These are phyloP conservation scores for Suillus tomentosus DNA, from an alignment of 768 basidiomycete genomes.

Conservation along the genomic window DNA sequence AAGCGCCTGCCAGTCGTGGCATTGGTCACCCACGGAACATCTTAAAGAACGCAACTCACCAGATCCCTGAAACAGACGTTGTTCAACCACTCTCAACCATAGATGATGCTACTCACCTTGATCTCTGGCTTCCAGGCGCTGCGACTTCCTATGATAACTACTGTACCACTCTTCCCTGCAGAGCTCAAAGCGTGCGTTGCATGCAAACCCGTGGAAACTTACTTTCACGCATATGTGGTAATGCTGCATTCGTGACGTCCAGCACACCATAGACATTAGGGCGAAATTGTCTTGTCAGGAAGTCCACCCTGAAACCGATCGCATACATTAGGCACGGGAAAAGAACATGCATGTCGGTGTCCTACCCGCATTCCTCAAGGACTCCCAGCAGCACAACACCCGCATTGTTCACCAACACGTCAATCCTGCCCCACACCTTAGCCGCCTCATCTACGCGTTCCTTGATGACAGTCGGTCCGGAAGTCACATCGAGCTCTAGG, in stretches of 20 bases:
- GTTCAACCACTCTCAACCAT: neutral
- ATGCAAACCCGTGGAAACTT: constrained; percentile 8
- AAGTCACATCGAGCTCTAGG: constrained; percentile 54
- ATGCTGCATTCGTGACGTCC: constrained; percentile 52
- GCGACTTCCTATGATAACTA: constrained; percentile 59
- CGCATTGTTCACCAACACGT: constrained; percentile 69
- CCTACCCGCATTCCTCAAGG: constrained; percentile 62
- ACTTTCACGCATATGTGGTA: constrained; percentile 51
- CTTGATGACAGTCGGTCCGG: constrained; percentile 44
- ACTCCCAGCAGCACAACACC: constrained; percentile 48
- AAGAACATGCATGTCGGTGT: constrained; percentile 10
- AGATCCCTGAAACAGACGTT: constrained; percentile 15
- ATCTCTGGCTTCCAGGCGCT: constrained; percentile 52
- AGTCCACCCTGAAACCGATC: constrained; percentile 23
- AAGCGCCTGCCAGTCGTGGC: constrained; percentile 37
- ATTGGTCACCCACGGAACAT: neutral
- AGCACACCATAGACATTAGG: constrained; percentile 36
- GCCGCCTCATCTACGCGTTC: constrained; percentile 44
- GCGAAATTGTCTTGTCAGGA: constrained; percentile 46
- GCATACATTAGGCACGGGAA: neutral
- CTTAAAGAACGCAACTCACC: constrained; percentile 22
- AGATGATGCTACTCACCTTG: constrained; percentile 25
- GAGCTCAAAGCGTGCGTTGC: neutral
- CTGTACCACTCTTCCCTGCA: constrained; percentile 40
- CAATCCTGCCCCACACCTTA: constrained; percentile 55